Evolutionary conservation across 2,329 filamentous ascomycete species (phyloP), one percentile per base, ranked within the genome.

Genomic region (Xylariales sp.): DNA sequence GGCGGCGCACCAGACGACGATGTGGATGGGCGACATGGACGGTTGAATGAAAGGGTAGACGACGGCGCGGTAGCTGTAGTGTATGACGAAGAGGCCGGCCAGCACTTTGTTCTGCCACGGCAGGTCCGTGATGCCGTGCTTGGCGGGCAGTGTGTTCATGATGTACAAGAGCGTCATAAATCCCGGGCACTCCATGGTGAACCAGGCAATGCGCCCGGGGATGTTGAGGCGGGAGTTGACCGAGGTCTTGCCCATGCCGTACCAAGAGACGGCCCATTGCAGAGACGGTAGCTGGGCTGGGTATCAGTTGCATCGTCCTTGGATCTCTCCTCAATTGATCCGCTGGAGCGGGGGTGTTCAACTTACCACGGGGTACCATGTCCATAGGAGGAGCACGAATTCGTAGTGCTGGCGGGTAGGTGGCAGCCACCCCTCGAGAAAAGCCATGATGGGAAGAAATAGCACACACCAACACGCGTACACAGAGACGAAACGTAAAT

Each of bases 181-280:
- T 13, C 88, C 88, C 0, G 86, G 81, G 12, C 76, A 67, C 62
- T 98, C 93, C 88, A 96, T 96, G 3, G 81, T 76, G 40, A 85
- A 74, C 93, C 93, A 98, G 41, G 80, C 89, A 46, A 88, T 68
- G 51, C 86, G 87, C 44, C 93, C 93, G 2, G 90, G 87, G n/a
- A 97, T 62, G 64, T 98, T 98, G 57, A 93, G 69, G 11, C 66
- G 66, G 51, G 84, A 89, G 4, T 72, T 56, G 14, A 81, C 74
- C 4, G 88, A 95, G 3, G 90, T 95, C 65, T 97, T 97, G 60
- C 93, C 93, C 69, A 91, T 88, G 35, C 87, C 87, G 60, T 96
- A 93, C 75, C 79, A 95, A 39, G 78, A 74, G n/a, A 74, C 66
- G 40, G 82, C 42, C 83, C 85, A 94, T 78, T 95, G 89, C 16